phyloP scores from a whole-genome alignment of 805 yeast species.

The Geotrichum ghanense region DNA sequence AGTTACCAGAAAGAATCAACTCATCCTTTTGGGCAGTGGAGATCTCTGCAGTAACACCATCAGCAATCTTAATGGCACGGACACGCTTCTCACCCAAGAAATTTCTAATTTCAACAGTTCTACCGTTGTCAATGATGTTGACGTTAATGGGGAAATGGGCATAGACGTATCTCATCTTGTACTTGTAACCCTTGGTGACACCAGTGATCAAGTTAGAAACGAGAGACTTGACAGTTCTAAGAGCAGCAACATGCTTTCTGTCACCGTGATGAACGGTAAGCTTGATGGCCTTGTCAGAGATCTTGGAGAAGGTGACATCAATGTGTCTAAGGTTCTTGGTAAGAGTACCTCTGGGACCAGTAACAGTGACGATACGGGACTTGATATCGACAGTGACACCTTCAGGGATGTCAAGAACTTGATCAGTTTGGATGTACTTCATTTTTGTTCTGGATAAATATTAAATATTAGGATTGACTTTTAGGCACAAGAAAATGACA shows the following conservation, averaged over 20 bases:
- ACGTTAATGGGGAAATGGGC: constrained; percentile 99
- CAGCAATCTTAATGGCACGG: constrained; percentile 74
- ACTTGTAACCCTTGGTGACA: constrained; percentile 98
- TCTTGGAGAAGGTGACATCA: constrained; percentile 81
- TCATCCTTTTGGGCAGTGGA: constrained; percentile 89
- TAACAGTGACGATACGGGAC: constrained; percentile 80
- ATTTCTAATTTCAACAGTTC: constrained; percentile 92
- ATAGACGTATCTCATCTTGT: constrained; percentile 99
- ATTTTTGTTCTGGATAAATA: too few species aligned
- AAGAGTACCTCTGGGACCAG: constrained; percentile 96
- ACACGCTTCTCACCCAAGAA: constrained; percentile 99
- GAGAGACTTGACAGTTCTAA: constrained; percentile 96
- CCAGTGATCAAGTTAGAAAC: constrained; percentile 92
- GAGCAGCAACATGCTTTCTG: constrained; percentile 99
- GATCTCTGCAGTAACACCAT: constrained; percentile 79
- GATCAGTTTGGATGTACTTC: constrained; percentile 87
- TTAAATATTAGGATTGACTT: too few species aligned
- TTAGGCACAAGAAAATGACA: too few species aligned
- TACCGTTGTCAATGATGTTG: constrained; percentile 71
- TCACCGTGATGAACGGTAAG: constrained; percentile 96
- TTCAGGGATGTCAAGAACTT: constrained; percentile 76
- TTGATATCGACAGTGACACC: constrained; percentile 86
- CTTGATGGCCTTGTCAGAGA: constrained; percentile 61
- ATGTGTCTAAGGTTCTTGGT: constrained; percentile 87
- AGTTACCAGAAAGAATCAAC: constrained; percentile 86